Evolutionary conservation across 208 protist species (phyloP).

Genomic region (Acanthamoeba royreba): DNA sequence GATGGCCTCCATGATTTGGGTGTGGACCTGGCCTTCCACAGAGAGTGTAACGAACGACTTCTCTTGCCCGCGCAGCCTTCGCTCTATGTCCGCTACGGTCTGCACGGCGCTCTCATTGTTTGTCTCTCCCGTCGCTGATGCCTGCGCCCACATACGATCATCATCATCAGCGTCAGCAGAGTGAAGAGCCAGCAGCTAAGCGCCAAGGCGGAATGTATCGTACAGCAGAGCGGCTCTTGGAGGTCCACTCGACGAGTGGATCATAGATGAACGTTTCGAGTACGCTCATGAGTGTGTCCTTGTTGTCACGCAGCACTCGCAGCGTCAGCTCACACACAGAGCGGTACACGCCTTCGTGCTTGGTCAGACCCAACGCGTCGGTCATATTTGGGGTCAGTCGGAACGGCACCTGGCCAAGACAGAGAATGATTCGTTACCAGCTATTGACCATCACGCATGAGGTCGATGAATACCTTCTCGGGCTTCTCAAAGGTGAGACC

Average conservation of each 20-base stretch:
- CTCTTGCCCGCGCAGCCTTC: slow-evolving; percentile 53
- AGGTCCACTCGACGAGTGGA: slow-evolving; percentile 72
- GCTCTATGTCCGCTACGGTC: slow-evolving; percentile 62
- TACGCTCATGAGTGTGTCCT: slow-evolving; percentile 34
- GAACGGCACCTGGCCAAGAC: slow-evolving; percentile 98
- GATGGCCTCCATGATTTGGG: slow-evolving; percentile 68
- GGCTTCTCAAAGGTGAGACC: background rate
- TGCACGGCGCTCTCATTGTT: slow-evolving; percentile 52
- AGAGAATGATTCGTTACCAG: no score
- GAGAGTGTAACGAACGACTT: slow-evolving; percentile 44
- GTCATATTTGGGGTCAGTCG: slow-evolving; percentile 94
- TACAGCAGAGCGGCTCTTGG: background rate
- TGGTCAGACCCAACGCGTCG: slow-evolving; percentile 88
- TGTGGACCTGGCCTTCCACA: slow-evolving; percentile 73
- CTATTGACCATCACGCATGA: no score
- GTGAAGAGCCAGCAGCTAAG: no score
- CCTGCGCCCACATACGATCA: no score
- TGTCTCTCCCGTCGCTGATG: background rate
- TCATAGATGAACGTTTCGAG: slow-evolving; percentile 87
- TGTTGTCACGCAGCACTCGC: slow-evolving; percentile 79
- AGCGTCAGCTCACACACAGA: slow-evolving; percentile 86
- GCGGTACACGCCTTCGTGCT: slow-evolving; percentile 90
- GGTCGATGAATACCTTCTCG: no score
- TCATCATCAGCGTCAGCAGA: no score
- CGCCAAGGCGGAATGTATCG: background rate